Evolutionary conservation across 768 basidiomycete species (phyloP).

Genomic region (Leccinum rimulosum): DNA sequence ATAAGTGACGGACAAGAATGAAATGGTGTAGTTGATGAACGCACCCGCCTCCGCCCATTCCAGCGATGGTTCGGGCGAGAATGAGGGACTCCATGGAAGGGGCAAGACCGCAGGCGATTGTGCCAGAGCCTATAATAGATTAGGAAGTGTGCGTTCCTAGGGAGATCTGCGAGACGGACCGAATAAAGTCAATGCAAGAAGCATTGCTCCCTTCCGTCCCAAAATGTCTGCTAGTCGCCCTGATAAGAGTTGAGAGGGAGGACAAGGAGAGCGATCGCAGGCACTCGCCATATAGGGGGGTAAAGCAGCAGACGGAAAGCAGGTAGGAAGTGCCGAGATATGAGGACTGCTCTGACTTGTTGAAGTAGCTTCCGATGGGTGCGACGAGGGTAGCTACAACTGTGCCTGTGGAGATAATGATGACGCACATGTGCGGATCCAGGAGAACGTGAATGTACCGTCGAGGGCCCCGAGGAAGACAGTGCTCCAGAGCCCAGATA

Average conservation of each 20-base stretch:
- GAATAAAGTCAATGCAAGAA: constrained; percentile 80
- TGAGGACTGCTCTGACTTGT: constrained; percentile 74
- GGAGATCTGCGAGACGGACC: constrained; percentile 43
- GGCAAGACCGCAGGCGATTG: constrained; percentile 82
- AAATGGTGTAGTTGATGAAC: constrained; percentile 26
- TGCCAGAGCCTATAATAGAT: constrained; percentile 63
- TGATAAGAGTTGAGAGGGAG: constrained; percentile 34
- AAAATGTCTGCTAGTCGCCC: constrained; percentile 83
- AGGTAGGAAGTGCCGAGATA: constrained; percentile 90
- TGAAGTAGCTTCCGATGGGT: constrained; percentile 83
- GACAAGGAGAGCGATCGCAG: constrained; percentile 5
- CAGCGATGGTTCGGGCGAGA: constrained; percentile 78
- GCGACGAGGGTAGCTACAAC: constrained; percentile 84
- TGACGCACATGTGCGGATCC: constrained; percentile 1
- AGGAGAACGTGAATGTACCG: constrained; percentile 43
- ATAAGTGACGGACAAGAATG: constrained; percentile 6
- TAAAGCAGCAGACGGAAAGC: constrained; percentile 87
- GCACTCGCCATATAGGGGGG: constrained; percentile 75
- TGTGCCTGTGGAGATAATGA: constrained; percentile 45
- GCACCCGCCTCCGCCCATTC: constrained; percentile 90
- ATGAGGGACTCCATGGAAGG: constrained; percentile 84
- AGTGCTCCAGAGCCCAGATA: constrained; percentile 77
- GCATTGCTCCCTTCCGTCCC: constrained; percentile 83
- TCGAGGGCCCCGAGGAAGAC: constrained; percentile 85
- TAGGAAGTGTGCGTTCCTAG: constrained; percentile 14